Base-by-base conservation (phyloP, 176 grass and related monocot genomes). In the Areca catechu region DNA sequence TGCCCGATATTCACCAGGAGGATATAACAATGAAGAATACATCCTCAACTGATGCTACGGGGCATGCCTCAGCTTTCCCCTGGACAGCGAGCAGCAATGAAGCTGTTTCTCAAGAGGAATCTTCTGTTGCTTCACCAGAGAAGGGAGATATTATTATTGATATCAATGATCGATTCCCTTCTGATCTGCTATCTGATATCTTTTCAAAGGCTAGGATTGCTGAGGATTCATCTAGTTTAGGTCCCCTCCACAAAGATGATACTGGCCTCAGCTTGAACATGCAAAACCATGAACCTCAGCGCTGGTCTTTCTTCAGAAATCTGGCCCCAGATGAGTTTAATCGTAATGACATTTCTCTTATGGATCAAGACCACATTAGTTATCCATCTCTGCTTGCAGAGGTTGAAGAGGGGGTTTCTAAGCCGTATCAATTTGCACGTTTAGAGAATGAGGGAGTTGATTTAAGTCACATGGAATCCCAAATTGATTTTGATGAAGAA, bases 281-380 rank as follows among this genome's bases (percentile, higher is more conserved):
- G 68, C 76, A 72, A 69, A 85, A 95, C 51, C 77, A 89, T 85
- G 94, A 93, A 48, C 84, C 84, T 63, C 71, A 98, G 30, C 56
- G 70, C 5, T 98, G 94, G 94, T 93, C 87, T 66, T 98, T 89
- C 62, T 98, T 98, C 73, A 98, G 94, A 92, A 89, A 93, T 56
- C 64, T 95, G 51, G 89, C 89, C 16, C 81, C 81, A 24, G 53
- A 77, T n/a, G 78, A 95, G 49, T 98, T 98, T 74, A 73, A 56
- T 48, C 82, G 53, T 20, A 91, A 88, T 56, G 82, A 71, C 70
- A 74, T 76, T 62, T 82, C 79, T 22, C 58, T 82, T 24, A 82
- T 85, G 73, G 84, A 78, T 59, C 84, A 80, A 56, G 79, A 83
- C 67, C 48, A 34, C 19, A 54, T 62, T 62, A 60, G 15, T 72